phyloP scores from a whole-genome alignment of 2,329 filamentous ascomycete species.

The Cordyceps cicadae region DNA sequence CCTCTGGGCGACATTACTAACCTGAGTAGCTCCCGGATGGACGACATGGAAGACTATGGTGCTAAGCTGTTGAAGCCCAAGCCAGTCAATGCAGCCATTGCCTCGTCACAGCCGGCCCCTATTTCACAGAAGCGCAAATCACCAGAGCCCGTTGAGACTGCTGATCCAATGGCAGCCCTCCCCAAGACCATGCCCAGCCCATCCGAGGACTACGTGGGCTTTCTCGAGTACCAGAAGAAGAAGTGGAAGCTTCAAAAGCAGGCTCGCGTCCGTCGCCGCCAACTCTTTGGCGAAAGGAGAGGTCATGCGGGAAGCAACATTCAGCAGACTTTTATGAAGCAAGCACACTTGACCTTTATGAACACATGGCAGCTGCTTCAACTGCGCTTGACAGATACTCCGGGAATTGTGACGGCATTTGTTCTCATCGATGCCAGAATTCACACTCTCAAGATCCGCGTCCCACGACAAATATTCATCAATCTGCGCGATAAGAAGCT shows the following conservation, averaged over 20 bases:
- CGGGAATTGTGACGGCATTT: constrained; percentile 79
- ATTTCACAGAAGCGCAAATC: constrained; percentile 63
- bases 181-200: constrained; percentile 79
- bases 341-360: constrained; percentile 82
- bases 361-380: constrained; percentile 95
- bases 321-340: constrained; percentile 73
- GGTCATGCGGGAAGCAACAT: constrained; percentile 43
- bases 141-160: constrained; percentile 55
- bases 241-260: constrained; percentile 99
- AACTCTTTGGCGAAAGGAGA: constrained; percentile 84
- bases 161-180: constrained; percentile 73
- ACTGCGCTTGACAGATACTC: constrained; percentile 70
- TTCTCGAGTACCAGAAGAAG: constrained; percentile 90
- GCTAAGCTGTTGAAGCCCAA: constrained; percentile 59
- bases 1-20: constrained; percentile 68
- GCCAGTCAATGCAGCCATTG: constrained; percentile 44
- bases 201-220: constrained; percentile 77
- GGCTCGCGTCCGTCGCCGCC: constrained; percentile 72
- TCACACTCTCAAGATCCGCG: constrained; percentile 78
- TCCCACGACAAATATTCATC: constrained; percentile 81
- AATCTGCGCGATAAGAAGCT: constrained; percentile 84
- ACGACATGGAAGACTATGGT: constrained; percentile 78
- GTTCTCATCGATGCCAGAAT: constrained; percentile 91
- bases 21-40: constrained; percentile 44
- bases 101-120: constrained; percentile 44